Evolutionary conservation across 2,329 filamentous ascomycete genomes (phyloP).

Genomic region (Fusarium dlaminii): DNA sequence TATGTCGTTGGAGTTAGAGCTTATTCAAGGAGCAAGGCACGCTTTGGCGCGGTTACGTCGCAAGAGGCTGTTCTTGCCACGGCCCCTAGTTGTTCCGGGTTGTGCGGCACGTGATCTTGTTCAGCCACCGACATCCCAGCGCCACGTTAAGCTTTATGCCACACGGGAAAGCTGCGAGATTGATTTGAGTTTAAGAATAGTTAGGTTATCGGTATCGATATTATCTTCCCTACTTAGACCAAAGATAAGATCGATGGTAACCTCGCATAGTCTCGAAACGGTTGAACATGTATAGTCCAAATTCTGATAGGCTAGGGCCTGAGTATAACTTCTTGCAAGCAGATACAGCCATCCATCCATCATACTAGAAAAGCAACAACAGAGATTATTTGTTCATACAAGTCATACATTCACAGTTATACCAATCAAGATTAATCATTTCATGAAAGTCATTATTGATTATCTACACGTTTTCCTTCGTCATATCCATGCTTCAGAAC

Average conservation of each 20-base stretch:
- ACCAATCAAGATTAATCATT: neutral
- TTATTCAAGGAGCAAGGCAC: slow-evolving; percentile 44
- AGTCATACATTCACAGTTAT: neutral
- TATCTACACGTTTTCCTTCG: slow-evolving; percentile 34
- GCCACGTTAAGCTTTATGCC: slow-evolving; percentile 9
- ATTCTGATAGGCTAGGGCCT: slow-evolving; percentile 9
- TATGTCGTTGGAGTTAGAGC: slow-evolving; percentile 43
- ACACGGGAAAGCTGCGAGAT: neutral
- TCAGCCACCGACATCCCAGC: neutral
- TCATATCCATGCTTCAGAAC: slow-evolving; percentile 36
- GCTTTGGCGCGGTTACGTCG: slow-evolving; percentile 42
- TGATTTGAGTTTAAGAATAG: neutral
- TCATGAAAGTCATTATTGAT: slow-evolving; percentile 36
- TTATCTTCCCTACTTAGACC: neutral
- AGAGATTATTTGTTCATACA: neutral
- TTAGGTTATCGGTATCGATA: slow-evolving; percentile 22
- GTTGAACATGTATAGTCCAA: neutral
- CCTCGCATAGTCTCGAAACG: neutral
- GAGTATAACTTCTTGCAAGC: neutral
- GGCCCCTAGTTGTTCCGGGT: slow-evolving; percentile 42
- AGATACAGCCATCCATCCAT: neutral
- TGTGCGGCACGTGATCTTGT: slow-evolving; percentile 39
- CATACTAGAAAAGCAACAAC: neutral
- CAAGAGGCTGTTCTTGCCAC: slow-evolving; percentile 31
- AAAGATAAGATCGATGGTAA: neutral